Base-by-base conservation (phyloP, 139 green algal species). In the Diplosphaera chodatii region DNA sequence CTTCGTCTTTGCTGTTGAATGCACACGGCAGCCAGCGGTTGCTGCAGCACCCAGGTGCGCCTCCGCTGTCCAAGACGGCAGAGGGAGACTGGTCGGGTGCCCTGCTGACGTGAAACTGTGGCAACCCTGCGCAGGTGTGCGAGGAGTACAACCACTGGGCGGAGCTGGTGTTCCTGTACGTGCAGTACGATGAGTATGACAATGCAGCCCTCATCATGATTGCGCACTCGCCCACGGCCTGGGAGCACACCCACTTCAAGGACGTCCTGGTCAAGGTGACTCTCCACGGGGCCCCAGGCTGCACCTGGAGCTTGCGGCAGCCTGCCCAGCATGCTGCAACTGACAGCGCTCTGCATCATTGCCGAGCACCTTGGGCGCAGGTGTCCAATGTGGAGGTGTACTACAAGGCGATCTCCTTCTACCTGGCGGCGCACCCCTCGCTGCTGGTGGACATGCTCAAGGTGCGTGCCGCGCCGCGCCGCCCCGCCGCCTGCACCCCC, bases 141-240 rank as follows among this genome's bases (percentile, higher is more conserved):
- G 93, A 98, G 78, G 89, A 98, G 80, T 84, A 96, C 72, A 83
- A 92, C 71, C 90, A 97, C 78, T 99, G 95, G 95, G 89, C 89
- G 80, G 95, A 98, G 87, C 91, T 99, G 56, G 89, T 92, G 27
- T 96, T 92, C 89, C 80, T 99, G 74, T 99, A 98, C 82, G 85
- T 96, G 23, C 75, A 86, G 63, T 99, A 99, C 72, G 95, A 99
- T 72, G 95, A 99, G 89, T 97, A 96, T 71, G 95, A 99, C 89
- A 99, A 99, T 80, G 95, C 95, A 0, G 86, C 88, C 25, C 48
- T 71, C 48, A 88, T 93, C 55, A 98, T 98, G 91, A 97, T 99
- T 81, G 81, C 82, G 63, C 95, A 99, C 86, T 91, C 86, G 32
- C 81, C 90, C 18, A 79, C 91, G 21, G 95, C 95, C 20, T 99